Conservation (phyloP, 2,329 filamentous ascomycete genomes). For the Aspergillus sergii region DNA sequence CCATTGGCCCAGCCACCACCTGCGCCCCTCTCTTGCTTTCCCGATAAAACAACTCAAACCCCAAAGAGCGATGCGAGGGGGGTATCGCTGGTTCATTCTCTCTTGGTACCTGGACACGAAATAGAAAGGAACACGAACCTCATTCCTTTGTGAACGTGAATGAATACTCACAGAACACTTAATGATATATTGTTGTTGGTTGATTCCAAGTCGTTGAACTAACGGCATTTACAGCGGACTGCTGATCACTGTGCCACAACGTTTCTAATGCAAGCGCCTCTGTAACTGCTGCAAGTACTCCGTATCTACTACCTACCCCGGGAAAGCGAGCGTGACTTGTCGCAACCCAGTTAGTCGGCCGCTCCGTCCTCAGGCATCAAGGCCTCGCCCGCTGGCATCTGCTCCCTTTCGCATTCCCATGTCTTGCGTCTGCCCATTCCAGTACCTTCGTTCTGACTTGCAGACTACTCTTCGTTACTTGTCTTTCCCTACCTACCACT, state of each 20-base stretch:
- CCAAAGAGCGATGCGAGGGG: slow-evolving; percentile 8
- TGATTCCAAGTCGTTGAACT: background rate
- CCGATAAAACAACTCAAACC: slow-evolving; percentile 8
- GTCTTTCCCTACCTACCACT: slow-evolving; percentile 2
- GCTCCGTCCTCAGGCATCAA: slow-evolving; percentile 21
- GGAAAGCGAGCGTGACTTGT: slow-evolving; percentile 21
- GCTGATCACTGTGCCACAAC: slow-evolving; percentile 4
- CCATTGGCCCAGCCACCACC: slow-evolving; percentile 14
- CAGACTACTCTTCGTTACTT: slow-evolving; percentile 11
- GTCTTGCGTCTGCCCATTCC: slow-evolving; percentile 16
- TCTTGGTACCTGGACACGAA: background rate
- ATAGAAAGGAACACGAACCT: slow-evolving; percentile 1
- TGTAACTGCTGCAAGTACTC: slow-evolving; percentile 13
- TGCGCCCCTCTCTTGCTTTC: slow-evolving; percentile 2
- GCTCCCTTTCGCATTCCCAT: slow-evolving; percentile 13
- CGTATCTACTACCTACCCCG: slow-evolving; percentile 5
- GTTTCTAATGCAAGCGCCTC: slow-evolving; percentile 18
- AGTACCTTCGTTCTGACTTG: slow-evolving; percentile 11
- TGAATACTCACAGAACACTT: background rate
- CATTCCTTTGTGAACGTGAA: background rate
- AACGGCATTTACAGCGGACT: slow-evolving; percentile 4
- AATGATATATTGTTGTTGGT: background rate
- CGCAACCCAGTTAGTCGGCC: slow-evolving; percentile 14
- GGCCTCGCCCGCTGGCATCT: slow-evolving; percentile 11
- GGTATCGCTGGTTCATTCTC: background rate